Base-by-base conservation (phyloP, 1,284 basidiomycete species). In the Cryptococcus depauperatus region DNA sequence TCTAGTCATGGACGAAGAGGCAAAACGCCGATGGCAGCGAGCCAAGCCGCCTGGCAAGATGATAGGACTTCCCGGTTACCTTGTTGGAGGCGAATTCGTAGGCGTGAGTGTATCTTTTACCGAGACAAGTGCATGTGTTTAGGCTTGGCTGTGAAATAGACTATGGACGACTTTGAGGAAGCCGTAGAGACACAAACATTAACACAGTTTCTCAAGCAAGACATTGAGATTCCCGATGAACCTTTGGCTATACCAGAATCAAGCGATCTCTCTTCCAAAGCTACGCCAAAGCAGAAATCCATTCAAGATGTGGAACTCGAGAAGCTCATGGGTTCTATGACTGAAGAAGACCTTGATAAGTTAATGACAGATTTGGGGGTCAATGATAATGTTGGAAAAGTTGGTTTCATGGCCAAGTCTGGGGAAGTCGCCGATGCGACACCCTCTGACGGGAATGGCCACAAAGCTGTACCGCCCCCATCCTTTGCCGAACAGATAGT, bases 81-180 rank as follows among this genome's bases (percentile, higher is more conserved):
- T 68, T 0, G 67, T 69, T 18, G 64, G 65, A 7, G 67, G 67
- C 6, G 65, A 69, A 54, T 69, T 56, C 56, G 53, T 67, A n/a
- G 67, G 67, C 4, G 67, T 69, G 51, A 61, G 67, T 64, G 11
- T 18, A 10, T 33, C 25, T 10, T 21, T 3, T n/a, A n/a, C n/a
- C n/a, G n/a, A n/a, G n/a, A n/a, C n/a, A n/a, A n/a, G n/a, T 7
- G n/a, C n/a, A 9, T 6, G 28, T 35, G 3, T 4, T 11, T 23
- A 35, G 19, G 14, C 22, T 38, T 1, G n/a, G 13, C 3, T 26
- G 22, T 34, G 29, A 28, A 16, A 2, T 41, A 68, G 67, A 67
- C 62, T 2, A 69, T 69, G 64, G 67, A 69, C 19, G 67, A 69
- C 35, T 69, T 68, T 35, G 67, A 69, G 50, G 53, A 69, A 18